Evolutionary conservation across 208 protist species (phyloP), one percentile per base, ranked within the genome.

Genomic region (Strigomonas culicis): DNA sequence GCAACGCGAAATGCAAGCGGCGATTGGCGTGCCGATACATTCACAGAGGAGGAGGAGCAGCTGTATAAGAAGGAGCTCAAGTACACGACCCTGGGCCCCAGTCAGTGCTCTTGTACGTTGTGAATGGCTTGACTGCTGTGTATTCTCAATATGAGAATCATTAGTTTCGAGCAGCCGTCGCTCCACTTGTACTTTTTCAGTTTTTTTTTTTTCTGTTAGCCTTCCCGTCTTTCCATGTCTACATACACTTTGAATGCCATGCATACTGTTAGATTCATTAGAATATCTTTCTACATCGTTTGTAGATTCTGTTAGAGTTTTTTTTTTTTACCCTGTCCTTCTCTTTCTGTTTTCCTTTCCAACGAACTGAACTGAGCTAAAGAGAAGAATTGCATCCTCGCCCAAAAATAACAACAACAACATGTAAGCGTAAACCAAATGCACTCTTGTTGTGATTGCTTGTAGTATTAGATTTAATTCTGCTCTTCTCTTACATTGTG

Each of bases 21-120:
- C 0, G 84, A 95, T 64, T 95, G 89, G 86, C 74, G 78, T 39
- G 69, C 74, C 21, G 89, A 95, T 60, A 89, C 86, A 44, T 95
- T 95, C 62, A 84, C 84, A 0, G 52, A 39, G 13, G 84, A 93
- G 22, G 89, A 95, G 60, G 89, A 95, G 69, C 66, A 64, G 39
- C 63, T 77, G 44, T 95, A 95, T 78, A 95, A 95, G 71, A 74
- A 61, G 8, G 89, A 95, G 34, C 62, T 93, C 46, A 78, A 81
- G 10, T 92, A 81, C 63, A 70, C 53, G 8, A 58, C 72, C 52
- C 27, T 82, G 11, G 89, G 89, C 0, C 84, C 89, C 3, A 92
- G 80, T 41, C 89, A 95, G 58, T 93, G 89, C 28, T 36, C 43
- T 52, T 69, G 11, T 36, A 58, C 28, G 10, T 47, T 51, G 36